Conservation (phyloP, 495 filamentous ascomycete genomes). For the Neurospora discreta region DNA sequence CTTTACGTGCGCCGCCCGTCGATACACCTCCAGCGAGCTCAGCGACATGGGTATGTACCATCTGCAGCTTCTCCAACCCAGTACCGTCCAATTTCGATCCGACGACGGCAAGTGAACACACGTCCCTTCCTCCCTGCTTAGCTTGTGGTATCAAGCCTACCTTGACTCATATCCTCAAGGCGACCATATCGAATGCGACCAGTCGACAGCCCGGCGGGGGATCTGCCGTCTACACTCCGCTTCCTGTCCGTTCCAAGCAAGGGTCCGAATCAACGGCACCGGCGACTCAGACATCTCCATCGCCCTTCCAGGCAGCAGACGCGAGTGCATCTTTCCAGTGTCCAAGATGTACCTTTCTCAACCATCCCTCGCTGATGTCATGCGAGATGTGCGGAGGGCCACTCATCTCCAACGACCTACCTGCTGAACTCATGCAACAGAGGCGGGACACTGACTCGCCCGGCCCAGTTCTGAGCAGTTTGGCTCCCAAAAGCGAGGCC, state of each 20-base stretch:
- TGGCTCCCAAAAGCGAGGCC: constrained; percentile 39
- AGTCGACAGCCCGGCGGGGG: constrained; percentile 30
- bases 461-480: constrained; percentile 48
- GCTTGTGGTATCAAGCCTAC: constrained; percentile 91
- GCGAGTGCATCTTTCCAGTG: constrained; percentile 49
- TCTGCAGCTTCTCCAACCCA: constrained; percentile 95
- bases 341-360: constrained; percentile 86
- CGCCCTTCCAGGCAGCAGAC: constrained; percentile 7
- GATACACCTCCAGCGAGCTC: constrained; percentile 38
- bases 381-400: constrained; percentile 90
- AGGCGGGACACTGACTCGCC: constrained; percentile 59
- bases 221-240: constrained; percentile 17
- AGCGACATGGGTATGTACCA: constrained; percentile 95
- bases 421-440: constrained; percentile 26
- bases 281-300: background rate
- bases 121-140: constrained; percentile 73
- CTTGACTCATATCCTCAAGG: constrained; percentile 69
- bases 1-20: constrained; percentile 36
- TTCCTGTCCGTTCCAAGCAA: constrained; percentile 16
- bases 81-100: constrained; percentile 89
- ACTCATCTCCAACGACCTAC: constrained; percentile 47
- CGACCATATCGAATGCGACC: constrained; percentile 59
- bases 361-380: constrained; percentile 73
- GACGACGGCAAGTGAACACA: constrained; percentile 59
- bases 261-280: constrained; percentile 4